Evolutionary conservation across 1,284 basidiomycete genomes (phyloP), one percentile per base, ranked within the genome.

Genomic region (Lentinula novae-zelandiae): DNA sequence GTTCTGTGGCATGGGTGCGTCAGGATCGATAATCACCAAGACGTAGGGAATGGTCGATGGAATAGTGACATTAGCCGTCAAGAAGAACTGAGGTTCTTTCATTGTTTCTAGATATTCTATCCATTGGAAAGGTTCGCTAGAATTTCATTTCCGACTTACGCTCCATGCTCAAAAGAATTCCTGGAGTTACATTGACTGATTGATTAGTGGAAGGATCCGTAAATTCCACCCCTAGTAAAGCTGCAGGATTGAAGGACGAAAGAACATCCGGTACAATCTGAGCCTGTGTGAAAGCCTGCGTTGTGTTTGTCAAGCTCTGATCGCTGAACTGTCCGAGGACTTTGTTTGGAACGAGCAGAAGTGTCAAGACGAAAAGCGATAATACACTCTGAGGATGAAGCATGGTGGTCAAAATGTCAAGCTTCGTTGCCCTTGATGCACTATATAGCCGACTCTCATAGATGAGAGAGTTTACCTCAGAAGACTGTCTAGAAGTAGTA

Each of bases 1-100:
- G 58, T 76, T 73, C 60, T 81, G 76, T 0, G 78, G 78, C 6
- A 77, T 79, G 8, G 80, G 79, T 0, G 77, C 80, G 67, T 83
- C 80, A 8, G 79, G 81, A 62, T 82, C 81, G 51, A 83, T 71
- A 60, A 82, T 70, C 4, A 72, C 72, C n/a, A 82, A 62, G 12
- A 82, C 76, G 66, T 76, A 81, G 2, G 74, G 38, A 33, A 58
- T 38, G 33, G 27, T 39, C 6, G 60, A 53, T 3, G 60, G 55
- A 46, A 62, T 62, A 12, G 55, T 58, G 33, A n/a, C 64, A 53
- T 72, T 69, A 22, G 71, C 70, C 17, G 68, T 69, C 52, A 79
- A 67, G 62, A 70, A 74, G 61, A 76, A 76, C 48, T 68, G 63
- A 4, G 79, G 80, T 42, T 72, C 70, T 40, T 66, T 69, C 27